phyloP scores from a whole-genome alignment of 306 rosid genomes.

The Quercus wislizeni region DNA sequence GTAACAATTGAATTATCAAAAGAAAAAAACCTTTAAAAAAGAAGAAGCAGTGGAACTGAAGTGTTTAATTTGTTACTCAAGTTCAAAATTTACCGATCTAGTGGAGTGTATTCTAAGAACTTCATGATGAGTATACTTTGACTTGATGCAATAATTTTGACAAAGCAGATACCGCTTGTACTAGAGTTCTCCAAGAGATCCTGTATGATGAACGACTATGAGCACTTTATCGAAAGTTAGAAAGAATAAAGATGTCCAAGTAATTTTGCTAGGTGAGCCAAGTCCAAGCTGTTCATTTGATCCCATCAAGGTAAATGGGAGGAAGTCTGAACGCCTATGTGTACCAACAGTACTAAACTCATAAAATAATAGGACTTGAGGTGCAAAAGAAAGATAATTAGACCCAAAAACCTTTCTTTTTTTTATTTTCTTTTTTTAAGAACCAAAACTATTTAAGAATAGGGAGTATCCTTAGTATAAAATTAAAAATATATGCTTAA shows the following conservation, averaged over 20 bases:
- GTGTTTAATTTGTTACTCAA: background rate
- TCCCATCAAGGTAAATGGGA: background rate
- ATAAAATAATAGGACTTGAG: background rate
- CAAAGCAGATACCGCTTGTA: background rate
- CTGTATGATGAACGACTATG: constrained; percentile 9
- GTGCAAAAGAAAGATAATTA: background rate
- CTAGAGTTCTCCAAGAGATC: constrained; percentile 7
- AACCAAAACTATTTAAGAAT: background rate
- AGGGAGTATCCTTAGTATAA: no score
- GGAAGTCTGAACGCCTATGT: background rate
- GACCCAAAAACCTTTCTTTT: background rate
- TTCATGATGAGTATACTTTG: constrained; percentile 48
- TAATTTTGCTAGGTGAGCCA: background rate
- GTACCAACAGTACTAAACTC: background rate
- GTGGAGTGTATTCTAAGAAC: constrained; percentile 76
- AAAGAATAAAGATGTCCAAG: background rate
- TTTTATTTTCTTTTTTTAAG: no score
- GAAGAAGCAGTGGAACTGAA: background rate
- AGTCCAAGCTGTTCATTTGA: background rate
- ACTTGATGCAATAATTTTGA: background rate
- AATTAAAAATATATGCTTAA: no score
- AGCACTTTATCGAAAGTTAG: background rate
- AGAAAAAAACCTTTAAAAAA: background rate
- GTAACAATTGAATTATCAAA: background rate
- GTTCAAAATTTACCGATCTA: constrained; percentile 62